phyloP scores from a whole-genome alignment of 1,284 basidiomycete species.

The Trichosporon sp. region DNA sequence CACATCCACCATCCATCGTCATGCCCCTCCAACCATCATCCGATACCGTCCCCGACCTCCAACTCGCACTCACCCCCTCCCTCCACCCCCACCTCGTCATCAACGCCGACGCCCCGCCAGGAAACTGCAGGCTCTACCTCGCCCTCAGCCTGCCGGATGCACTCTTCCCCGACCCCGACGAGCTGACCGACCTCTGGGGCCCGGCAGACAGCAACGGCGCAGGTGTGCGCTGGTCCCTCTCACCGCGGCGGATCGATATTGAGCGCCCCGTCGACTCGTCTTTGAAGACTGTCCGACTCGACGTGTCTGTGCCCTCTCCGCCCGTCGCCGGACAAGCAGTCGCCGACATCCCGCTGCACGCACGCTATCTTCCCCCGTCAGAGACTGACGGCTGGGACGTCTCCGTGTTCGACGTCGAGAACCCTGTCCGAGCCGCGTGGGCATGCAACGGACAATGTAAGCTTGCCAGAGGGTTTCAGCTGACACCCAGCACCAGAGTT shows the following conservation, averaged over 20 bases:
- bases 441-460: not conserved
- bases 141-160: slow-evolving; percentile 42
- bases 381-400: slow-evolving; percentile 10
- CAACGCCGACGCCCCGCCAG: not conserved
- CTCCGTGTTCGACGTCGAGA: not conserved
- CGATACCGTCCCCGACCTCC: slow-evolving; percentile 19
- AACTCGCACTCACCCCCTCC: slow-evolving; percentile 21
- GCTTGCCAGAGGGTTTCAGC: not conserved
- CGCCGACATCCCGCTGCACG: slow-evolving; percentile 46
- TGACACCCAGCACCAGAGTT: not conserved
- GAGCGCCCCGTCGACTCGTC: slow-evolving; percentile 36
- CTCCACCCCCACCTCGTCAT: slow-evolving; percentile 26
- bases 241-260: slow-evolving; percentile 38
- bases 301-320: slow-evolving; percentile 1
- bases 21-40: slow-evolving; percentile 5
- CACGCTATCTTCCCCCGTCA: slow-evolving; percentile 42
- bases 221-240: slow-evolving; percentile 28
- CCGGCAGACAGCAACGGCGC: not conserved
- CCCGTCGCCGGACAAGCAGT: not conserved
- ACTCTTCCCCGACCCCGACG: slow-evolving; percentile 44
- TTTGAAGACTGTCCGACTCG: not conserved
- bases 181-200: slow-evolving; percentile 35
- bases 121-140: slow-evolving; percentile 27
- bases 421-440: not conserved
- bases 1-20: not conserved